Conservation (phyloP, 805 yeast genomes). For the Kockiozyma suomiensis region DNA sequence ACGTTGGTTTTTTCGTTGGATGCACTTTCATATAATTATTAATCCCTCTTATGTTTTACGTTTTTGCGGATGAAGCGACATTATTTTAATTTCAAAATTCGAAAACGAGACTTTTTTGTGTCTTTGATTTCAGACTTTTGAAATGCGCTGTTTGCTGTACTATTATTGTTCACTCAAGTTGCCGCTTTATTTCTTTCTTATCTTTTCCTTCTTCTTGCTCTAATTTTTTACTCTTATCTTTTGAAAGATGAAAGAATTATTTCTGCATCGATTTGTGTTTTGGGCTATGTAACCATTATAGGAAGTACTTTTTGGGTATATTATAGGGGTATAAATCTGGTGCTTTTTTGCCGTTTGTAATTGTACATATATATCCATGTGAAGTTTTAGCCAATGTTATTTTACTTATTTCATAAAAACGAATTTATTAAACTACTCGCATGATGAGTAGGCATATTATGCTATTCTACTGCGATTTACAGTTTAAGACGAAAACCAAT, state of each 20-base stretch:
- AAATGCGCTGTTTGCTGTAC: neutral
- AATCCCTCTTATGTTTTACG: neutral
- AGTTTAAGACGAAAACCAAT: too few species aligned
- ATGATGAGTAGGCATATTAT: neutral
- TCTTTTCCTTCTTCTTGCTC: neutral
- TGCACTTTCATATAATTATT: slow-evolving; percentile 1
- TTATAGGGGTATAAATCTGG: neutral
- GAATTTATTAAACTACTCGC: too few species aligned
- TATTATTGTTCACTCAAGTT: neutral
- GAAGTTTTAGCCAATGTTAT: neutral
- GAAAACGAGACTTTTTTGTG: neutral
- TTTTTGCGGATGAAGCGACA: too few species aligned
- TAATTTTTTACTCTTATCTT: too few species aligned
- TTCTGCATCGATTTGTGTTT: neutral
- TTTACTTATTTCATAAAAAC: neutral
- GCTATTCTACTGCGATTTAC: neutral
- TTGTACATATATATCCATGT: neutral
- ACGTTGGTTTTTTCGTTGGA: neutral
- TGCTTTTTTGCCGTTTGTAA: neutral
- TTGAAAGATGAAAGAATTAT: neutral
- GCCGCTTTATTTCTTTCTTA: neutral
- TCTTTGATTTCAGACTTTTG: neutral
- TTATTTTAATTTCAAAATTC: neutral
- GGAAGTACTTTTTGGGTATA: neutral
- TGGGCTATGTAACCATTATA: neutral